These are phyloP conservation scores for Coleophoma cylindrospora DNA, from an alignment of 2,329 filamentous ascomycete genomes.

Conservation along the genomic window DNA sequence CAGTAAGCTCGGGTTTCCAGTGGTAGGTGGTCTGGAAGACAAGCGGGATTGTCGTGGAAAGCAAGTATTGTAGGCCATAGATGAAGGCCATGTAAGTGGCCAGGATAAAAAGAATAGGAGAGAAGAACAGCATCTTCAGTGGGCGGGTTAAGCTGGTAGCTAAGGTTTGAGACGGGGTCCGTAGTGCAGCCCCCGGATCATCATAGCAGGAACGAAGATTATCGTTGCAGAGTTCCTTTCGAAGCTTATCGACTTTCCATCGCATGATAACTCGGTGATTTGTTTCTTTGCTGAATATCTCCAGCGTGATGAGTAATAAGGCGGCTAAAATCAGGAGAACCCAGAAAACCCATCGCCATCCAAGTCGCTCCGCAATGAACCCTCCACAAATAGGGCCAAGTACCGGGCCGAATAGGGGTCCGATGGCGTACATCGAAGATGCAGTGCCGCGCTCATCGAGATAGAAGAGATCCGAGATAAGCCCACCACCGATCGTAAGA, in stretches of 20 bases:
- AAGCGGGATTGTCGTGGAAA: slow-evolving; percentile 44
- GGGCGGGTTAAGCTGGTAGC: slow-evolving; percentile 42
- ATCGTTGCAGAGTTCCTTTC: slow-evolving; percentile 37
- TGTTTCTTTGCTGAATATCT: slow-evolving; percentile 39
- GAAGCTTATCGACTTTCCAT: slow-evolving; percentile 39
- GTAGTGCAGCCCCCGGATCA: slow-evolving; percentile 4
- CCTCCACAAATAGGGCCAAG: slow-evolving; percentile 26
- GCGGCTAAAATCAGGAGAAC: slow-evolving; percentile 42
- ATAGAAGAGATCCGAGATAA: slow-evolving; percentile 39
- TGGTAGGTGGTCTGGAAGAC: slow-evolving; percentile 40
- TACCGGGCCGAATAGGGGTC: slow-evolving; percentile 23
- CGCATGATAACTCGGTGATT: slow-evolving; percentile 45
- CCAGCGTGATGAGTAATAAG: slow-evolving; percentile 27
- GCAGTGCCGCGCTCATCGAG: slow-evolving; percentile 39
- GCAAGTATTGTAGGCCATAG: slow-evolving; percentile 49
- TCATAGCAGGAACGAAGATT: slow-evolving; percentile 41
- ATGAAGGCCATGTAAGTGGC: slow-evolving; percentile 45
- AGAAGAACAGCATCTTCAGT: slow-evolving; percentile 34
- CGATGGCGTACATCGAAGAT: slow-evolving; percentile 26
- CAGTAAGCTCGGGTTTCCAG: slow-evolving; percentile 35
- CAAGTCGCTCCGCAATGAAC: slow-evolving; percentile 36
- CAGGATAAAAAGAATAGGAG: slow-evolving; percentile 35
- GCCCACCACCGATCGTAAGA: slow-evolving; percentile 35
- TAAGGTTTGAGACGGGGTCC: slow-evolving; percentile 24
- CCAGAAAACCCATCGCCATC: slow-evolving; percentile 42